Conservation (phyloP, 179 eudicot genomes). For the Beta corolliflora region DNA sequence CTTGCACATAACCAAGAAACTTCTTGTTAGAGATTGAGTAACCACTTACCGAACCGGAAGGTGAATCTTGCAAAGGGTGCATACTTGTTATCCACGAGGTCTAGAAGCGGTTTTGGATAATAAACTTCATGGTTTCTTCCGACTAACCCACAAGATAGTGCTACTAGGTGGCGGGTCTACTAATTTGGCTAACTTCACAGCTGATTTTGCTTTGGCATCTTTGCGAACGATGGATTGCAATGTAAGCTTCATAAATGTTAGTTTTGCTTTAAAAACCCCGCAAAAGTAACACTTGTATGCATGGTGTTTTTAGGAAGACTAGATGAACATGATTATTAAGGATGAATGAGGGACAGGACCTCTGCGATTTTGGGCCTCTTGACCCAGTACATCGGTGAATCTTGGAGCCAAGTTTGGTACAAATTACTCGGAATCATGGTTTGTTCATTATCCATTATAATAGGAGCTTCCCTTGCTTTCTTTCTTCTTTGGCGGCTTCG, state of each 20-base stretch:
- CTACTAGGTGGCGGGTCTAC: constrained; percentile 79
- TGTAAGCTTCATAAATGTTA: background rate
- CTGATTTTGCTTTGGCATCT: constrained; percentile 28
- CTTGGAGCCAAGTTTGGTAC: constrained; percentile 91
- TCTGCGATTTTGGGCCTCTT: constrained; percentile 60
- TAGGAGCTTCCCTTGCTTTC: constrained; percentile 45
- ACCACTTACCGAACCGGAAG: constrained; percentile 83
- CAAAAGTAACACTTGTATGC: background rate
- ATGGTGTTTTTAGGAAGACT: background rate
- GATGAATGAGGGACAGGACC: constrained; percentile 35
- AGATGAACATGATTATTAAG: background rate
- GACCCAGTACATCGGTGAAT: constrained; percentile 55
- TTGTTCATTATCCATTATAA: constrained; percentile 70
- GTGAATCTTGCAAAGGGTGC: constrained; percentile 61
- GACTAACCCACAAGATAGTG: constrained; percentile 50
- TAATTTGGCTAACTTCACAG: constrained; percentile 55
- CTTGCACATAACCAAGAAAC: background rate
- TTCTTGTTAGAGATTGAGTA: background rate
- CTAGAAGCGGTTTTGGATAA: constrained; percentile 69
- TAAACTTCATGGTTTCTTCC: constrained; percentile 43
- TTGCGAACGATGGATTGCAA: constrained; percentile 10
- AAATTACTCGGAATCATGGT: constrained; percentile 73
- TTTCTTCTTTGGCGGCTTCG: constrained; percentile 39
- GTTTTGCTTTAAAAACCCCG: background rate
- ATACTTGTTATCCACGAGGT: constrained; percentile 64